Base-by-base conservation (phyloP, 805 yeast species). In the Wickerhamiella sergipiensis region DNA sequence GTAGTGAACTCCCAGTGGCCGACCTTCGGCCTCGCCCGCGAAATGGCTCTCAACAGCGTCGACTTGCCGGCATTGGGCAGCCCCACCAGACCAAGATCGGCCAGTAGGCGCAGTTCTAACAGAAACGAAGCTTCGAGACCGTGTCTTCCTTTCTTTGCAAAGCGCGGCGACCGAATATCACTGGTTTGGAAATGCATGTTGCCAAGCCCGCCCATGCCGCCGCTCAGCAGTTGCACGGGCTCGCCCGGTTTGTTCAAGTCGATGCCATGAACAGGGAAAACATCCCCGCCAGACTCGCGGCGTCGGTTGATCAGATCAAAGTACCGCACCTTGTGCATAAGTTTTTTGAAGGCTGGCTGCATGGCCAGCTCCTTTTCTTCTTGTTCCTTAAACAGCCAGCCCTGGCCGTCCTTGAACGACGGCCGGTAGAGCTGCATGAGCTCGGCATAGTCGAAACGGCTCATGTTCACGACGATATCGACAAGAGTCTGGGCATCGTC, bases 1-100 rank as follows among this genome's bases (percentile, higher is more conserved):
- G 98, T 92, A 0, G 98, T 92, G 63, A 92, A 92, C 61, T 84
- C 94, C 96, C 97, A 92, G 65, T 88, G 95, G 0, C 97, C 98
- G 13, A 92, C 85, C 51, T 85, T 72, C 1, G 98, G 97, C 51
- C 81, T 73, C 0, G 98, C 97, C 50, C 80, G 78, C 0, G 96
- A 85, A 15, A 92, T 86, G 9, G 94, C 88, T 50, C 94, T 71
- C 45, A 92, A 67, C 29, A 92, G 71, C 0, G 97, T 87, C 2
- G 95, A 86, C 63, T 92, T 92, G 0, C 98, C 98, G 3, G 97
- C 96, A 66, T 92, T 92, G 1, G 98, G 98, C 18, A 92, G 71
- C 0, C 98, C 98, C 21, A 92, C 95, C 6, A 92, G 70, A 0
- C 97, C 98, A 52, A 90, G 68, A 65, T 92, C 97, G 0, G 98